A percentile compares a stretch with the other conserved stretches of the same genome.
phyloP scores from a whole-genome alignment of 2,329 filamentous ascomycete genomes.

The Dactylonectria macrodidyma region DNA sequence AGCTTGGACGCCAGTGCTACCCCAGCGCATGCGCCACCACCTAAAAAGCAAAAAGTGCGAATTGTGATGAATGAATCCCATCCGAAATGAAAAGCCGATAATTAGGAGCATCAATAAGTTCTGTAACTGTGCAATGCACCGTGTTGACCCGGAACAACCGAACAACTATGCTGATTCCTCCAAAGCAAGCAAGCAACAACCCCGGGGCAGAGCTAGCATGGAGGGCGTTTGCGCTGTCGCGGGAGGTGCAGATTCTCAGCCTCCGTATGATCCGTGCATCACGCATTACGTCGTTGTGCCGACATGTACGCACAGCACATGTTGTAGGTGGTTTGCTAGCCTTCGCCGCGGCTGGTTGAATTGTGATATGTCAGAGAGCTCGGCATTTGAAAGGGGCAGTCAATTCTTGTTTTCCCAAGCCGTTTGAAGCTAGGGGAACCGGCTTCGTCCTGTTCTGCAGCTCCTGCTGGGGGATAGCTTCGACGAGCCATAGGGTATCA shows the following conservation, averaged over 20 bases:
- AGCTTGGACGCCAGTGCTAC: constrained; percentile 46
- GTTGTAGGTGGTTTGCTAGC: not conserved
- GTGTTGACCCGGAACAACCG: constrained; percentile 26
- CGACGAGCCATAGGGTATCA: not conserved
- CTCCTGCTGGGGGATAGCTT: not conserved
- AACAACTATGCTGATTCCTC: constrained; percentile 7
- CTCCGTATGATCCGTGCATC: not conserved
- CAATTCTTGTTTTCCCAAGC: not conserved
- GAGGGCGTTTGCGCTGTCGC: no score
- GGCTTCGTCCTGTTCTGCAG: not conserved
- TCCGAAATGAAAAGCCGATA: not conserved
- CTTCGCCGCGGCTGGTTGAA: not conserved
- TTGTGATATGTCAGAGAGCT: not conserved
- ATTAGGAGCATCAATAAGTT: not conserved
- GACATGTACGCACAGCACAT: no score
- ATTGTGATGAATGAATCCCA: not conserved
- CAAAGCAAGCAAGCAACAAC: constrained; percentile 5
- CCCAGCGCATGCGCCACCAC: constrained; percentile 24
- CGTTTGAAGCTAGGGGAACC: not conserved
- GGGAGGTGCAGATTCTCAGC: not conserved
- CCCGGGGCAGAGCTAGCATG: not conserved
- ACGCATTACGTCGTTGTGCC: not conserved
- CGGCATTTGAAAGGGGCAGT: not conserved
- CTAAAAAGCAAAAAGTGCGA: not conserved
- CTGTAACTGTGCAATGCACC: constrained; percentile 28